Conservation (phyloP, 2,329 filamentous ascomycete species). For the Diaporthe vaccinii region DNA sequence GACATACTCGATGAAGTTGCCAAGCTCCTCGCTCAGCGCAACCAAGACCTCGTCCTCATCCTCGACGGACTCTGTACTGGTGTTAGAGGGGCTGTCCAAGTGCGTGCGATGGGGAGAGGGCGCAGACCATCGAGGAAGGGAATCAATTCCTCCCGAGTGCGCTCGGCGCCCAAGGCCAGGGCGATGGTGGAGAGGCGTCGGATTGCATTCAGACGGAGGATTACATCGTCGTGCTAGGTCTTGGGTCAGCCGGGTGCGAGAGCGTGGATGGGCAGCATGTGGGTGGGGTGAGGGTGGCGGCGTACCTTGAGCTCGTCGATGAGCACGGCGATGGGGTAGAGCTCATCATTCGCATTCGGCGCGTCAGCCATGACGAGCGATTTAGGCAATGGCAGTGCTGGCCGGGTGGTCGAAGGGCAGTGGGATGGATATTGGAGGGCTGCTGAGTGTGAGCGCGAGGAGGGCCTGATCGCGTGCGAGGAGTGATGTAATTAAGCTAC, state of each 20-base stretch:
- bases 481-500: constrained; percentile 42
- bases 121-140: constrained; percentile 96
- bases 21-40: constrained; percentile 95
- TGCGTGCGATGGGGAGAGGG: constrained; percentile 41
- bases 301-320: constrained; percentile 99
- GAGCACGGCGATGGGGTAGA: constrained; percentile 99
- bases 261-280: constrained; percentile 10
- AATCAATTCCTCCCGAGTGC: constrained; percentile 98
- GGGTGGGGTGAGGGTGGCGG: constrained; percentile 31
- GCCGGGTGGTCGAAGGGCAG: constrained; percentile 32
- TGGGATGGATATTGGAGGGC: constrained; percentile 12
- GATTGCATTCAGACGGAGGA: constrained; percentile 97
- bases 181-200: constrained; percentile 98
- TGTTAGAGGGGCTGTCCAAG: constrained; percentile 42
- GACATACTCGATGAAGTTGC: constrained; percentile 97
- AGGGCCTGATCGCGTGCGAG: constrained; percentile 40
- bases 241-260: constrained; percentile 47
- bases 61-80: constrained; percentile 88
- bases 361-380: constrained; percentile 85
- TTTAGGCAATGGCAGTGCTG: constrained; percentile 36
- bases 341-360: constrained; percentile 94
- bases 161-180: constrained; percentile 92
- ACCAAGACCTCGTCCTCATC: constrained; percentile 99
- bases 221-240: constrained; percentile 93
- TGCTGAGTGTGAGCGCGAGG: constrained; percentile 36